These are phyloP conservation scores for Dryadomyces sulphureus DNA, from an alignment of 2,329 filamentous ascomycete species.

Conservation along the genomic window DNA sequence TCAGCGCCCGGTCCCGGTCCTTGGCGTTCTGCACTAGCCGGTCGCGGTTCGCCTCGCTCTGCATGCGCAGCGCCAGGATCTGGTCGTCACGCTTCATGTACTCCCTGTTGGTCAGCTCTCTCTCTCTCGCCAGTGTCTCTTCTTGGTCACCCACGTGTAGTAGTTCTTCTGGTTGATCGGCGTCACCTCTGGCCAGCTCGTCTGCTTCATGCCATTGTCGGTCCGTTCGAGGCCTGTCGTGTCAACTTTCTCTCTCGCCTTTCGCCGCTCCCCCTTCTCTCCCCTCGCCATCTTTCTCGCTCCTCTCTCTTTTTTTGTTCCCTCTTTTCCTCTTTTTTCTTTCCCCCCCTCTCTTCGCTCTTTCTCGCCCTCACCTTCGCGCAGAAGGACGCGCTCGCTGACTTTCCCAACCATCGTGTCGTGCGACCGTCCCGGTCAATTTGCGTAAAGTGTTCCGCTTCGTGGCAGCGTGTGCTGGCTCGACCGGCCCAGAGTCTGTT, in stretches of 20 bases:
- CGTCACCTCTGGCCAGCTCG: slow-evolving; percentile 80
- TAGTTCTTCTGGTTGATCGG: slow-evolving; percentile 99
- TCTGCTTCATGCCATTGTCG: slow-evolving; percentile 95
- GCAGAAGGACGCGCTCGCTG: slow-evolving; percentile 47
- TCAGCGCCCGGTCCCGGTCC: slow-evolving; percentile 73
- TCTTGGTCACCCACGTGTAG: slow-evolving; percentile 60
- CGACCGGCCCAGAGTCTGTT: background rate
- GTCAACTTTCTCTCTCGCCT: background rate
- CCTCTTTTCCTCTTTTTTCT: slow-evolving; percentile 25
- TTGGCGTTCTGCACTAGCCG: slow-evolving; percentile 74
- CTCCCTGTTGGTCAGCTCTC: slow-evolving; percentile 30
- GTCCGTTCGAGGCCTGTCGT: slow-evolving; percentile 74
- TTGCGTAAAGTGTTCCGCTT: background rate
- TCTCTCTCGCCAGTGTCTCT: slow-evolving; percentile 3
- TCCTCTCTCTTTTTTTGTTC: background rate
- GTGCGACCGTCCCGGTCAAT: background rate
- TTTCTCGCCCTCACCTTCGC: slow-evolving; percentile 35
- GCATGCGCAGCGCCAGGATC: slow-evolving; percentile 73
- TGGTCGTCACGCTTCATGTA: slow-evolving; percentile 98
- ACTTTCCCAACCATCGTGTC: slow-evolving; percentile 45
- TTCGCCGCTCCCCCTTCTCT: no score
- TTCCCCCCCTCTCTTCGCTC: slow-evolving; percentile 23
- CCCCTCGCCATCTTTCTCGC: no score
- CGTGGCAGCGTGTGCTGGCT: background rate
- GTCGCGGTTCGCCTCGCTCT: slow-evolving; percentile 75